These are phyloP conservation scores for Pseudonitzschia pungens DNA, from an alignment of 108 stramenopile genomes.

Conservation along the genomic window DNA sequence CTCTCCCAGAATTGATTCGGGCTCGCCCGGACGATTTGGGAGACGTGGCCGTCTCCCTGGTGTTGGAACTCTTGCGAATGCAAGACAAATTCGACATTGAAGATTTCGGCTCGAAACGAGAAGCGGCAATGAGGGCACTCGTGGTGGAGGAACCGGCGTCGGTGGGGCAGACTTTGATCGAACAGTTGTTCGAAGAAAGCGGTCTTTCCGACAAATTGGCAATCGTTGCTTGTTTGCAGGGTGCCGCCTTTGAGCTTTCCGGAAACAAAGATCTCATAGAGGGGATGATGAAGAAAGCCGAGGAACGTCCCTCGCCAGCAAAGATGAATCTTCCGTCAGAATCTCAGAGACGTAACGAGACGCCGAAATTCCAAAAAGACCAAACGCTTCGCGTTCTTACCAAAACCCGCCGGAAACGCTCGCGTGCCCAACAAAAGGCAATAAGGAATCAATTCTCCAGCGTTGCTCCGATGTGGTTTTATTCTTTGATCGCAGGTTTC, in stretches of 20 bases:
- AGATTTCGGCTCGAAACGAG: slow-evolving; percentile 43
- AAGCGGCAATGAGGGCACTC: slow-evolving; percentile 50
- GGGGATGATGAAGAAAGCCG: neutral
- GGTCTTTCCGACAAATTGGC: slow-evolving; percentile 53
- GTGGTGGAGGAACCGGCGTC: slow-evolving; percentile 48
- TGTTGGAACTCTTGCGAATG: slow-evolving; percentile 60
- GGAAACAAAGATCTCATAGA: slow-evolving; percentile 20
- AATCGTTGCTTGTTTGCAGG: slow-evolving; percentile 49
- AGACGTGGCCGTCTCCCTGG: slow-evolving; percentile 62
- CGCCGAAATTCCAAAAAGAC: neutral
- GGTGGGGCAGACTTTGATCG: slow-evolving; percentile 52
- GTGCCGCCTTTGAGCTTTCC: slow-evolving; percentile 59
- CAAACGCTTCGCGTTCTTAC: slow-evolving; percentile 6
- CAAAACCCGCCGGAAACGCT: slow-evolving; percentile 45
- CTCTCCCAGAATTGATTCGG: slow-evolving; percentile 53
- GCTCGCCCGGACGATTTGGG: slow-evolving; percentile 62
- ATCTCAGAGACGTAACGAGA: neutral
- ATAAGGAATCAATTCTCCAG: slow-evolving; percentile 52
- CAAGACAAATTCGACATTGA: slow-evolving; percentile 75
- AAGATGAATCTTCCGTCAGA: neutral
- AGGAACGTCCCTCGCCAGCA: neutral
- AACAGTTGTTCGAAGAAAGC: slow-evolving; percentile 51
- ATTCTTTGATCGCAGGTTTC: slow-evolving; percentile 54
- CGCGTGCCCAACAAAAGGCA: neutral
- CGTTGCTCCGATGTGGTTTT: slow-evolving; percentile 65